phyloP scores from a whole-genome alignment of 805 yeast genomes.

The Candida succiphila region DNA sequence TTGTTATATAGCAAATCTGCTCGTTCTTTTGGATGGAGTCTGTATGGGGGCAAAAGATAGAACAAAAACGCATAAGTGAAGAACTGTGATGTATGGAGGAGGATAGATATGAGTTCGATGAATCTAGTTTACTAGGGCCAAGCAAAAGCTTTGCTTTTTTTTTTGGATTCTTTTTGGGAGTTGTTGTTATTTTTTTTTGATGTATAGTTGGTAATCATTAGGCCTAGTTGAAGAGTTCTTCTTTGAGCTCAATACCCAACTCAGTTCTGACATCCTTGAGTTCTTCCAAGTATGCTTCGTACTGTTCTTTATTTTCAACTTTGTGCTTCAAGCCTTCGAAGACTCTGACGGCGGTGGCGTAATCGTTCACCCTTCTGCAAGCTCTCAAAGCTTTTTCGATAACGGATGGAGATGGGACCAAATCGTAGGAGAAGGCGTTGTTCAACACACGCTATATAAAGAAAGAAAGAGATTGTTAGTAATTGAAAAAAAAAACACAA shows the following conservation, averaged over 20 bases:
- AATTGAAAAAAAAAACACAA: not conserved
- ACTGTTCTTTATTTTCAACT: conserved; percentile 90
- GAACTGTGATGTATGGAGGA: too few relatives aligned
- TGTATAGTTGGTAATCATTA: not conserved
- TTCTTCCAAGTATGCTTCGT: conserved; percentile 92
- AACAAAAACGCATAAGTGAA: too few relatives aligned
- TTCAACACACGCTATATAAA: conserved; percentile 73
- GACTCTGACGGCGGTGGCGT: conserved; percentile 97
- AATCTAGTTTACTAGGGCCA: too few relatives aligned
- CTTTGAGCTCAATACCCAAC: conserved; percentile 88
- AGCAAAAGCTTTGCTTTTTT: too few relatives aligned
- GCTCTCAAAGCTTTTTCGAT: conserved; percentile 94
- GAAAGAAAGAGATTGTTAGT: conserved; percentile 6
- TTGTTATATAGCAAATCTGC: too few relatives aligned
- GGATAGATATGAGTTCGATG: too few relatives aligned
- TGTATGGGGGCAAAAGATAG: too few relatives aligned
- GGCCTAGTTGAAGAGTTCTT: conserved; percentile 51
- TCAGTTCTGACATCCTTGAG: conserved; percentile 85
- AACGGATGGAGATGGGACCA: conserved; percentile 96
- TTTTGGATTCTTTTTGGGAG: too few relatives aligned
- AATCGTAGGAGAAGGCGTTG: conserved; percentile 96
- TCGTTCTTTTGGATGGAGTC: too few relatives aligned
- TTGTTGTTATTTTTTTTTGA: not conserved
- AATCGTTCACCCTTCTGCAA: conserved; percentile 97
- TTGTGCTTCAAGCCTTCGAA: conserved; percentile 95